Evolutionary conservation across 208 protist species (phyloP).

Genomic region (Naegleria fowleri): DNA sequence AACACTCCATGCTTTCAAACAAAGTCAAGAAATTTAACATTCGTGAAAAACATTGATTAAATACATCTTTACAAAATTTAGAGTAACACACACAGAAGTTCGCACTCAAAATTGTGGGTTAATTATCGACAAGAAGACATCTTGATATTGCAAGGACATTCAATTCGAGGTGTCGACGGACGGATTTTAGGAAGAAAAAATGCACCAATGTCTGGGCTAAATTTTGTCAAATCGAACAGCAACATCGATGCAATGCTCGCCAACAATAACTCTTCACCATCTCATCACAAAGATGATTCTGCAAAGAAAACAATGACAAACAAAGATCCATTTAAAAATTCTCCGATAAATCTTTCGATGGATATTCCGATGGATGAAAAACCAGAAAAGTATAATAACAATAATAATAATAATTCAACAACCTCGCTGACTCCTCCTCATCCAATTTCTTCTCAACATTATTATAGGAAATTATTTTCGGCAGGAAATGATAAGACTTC

Average conservation of each 20-base stretch:
- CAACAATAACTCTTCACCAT: background rate
- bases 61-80: too few species aligned
- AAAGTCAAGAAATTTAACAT: background rate
- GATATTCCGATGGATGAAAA: background rate
- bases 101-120: too few species aligned
- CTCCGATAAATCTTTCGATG: background rate
- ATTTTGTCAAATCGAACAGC: background rate
- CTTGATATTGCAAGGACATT: too few species aligned
- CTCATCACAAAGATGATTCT: background rate
- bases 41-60: background rate
- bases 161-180: too few species aligned
- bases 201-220: background rate
- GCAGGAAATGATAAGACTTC: background rate
- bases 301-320: background rate
- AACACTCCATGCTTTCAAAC: background rate
- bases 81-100: too few species aligned
- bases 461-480: background rate
- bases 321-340: too few species aligned
- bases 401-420: too few species aligned
- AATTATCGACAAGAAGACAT: too few species aligned
- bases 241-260: background rate
- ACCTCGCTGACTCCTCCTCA: background rate
- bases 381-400: too few species aligned
- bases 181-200: background rate
- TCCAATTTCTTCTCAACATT: background rate